These are phyloP conservation scores for Cyclotella atomus DNA, from an alignment of 108 stramenopile genomes.

Conservation along the genomic window DNA sequence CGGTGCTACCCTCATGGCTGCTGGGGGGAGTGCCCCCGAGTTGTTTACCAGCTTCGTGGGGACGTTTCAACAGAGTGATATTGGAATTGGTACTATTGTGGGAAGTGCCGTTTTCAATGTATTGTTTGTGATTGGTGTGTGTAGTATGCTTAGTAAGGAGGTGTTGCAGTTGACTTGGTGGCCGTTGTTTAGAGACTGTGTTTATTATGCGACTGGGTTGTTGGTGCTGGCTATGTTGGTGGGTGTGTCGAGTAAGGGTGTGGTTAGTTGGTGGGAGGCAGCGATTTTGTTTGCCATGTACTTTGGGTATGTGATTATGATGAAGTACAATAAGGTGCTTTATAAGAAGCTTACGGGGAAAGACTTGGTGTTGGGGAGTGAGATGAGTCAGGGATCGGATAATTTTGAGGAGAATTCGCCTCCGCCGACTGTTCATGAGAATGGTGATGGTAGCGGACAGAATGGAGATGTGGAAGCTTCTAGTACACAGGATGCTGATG, in stretches of 20 bases:
- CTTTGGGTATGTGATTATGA: constrained; percentile 75
- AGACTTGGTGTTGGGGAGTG: constrained; percentile 27
- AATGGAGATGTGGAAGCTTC: background rate
- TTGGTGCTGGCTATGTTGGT: constrained; percentile 62
- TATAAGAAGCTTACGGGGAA: constrained; percentile 67
- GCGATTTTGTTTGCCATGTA: constrained; percentile 77
- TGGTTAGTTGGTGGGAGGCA: constrained; percentile 78
- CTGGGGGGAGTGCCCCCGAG: constrained; percentile 86
- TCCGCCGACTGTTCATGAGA: background rate
- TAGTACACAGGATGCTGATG: background rate
- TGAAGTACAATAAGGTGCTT: constrained; percentile 68
- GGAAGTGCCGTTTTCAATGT: constrained; percentile 89
- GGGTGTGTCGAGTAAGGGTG: constrained; percentile 43
- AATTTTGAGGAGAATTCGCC: background rate
- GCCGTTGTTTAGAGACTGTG: constrained; percentile 80
- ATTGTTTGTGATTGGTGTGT: constrained; percentile 83
- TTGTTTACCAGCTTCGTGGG: constrained; percentile 82
- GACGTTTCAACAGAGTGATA: constrained; percentile 68
- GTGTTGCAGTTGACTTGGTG: constrained; percentile 81
- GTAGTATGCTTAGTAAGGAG: constrained; percentile 70
- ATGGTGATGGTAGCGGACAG: background rate
- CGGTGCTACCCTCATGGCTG: constrained; percentile 82
- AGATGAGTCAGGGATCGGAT: constrained; percentile 16
- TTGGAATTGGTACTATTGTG: constrained; percentile 91
- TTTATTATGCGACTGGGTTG: constrained; percentile 70